phyloP scores from a whole-genome alignment of 1,284 basidiomycete species.

The Leccinum huronense region DNA sequence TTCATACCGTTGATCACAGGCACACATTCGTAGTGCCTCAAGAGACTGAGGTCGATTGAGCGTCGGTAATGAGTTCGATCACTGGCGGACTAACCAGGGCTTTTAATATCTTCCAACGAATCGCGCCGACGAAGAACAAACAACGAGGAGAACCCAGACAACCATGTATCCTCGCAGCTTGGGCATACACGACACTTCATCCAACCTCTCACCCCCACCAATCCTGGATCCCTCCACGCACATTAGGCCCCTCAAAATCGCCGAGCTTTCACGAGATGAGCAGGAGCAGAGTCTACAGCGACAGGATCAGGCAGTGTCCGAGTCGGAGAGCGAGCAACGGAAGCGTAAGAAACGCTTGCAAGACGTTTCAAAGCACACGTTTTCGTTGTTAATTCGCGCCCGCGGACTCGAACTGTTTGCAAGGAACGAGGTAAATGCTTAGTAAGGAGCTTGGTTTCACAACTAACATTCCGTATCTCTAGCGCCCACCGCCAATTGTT shows the following conservation, averaged over 20 bases:
- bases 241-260: constrained; percentile 48
- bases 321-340: constrained; percentile 36
- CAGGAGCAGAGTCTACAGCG: constrained; percentile 27
- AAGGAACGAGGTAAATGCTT: constrained; percentile 69
- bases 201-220: constrained; percentile 45
- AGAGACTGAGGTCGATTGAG: constrained; percentile 30
- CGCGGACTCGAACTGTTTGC: constrained; percentile 84
- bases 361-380: constrained; percentile 87
- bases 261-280: constrained; percentile 21
- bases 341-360: constrained; percentile 45
- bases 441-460: not conserved
- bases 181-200: constrained; percentile 24
- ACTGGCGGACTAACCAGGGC: constrained; percentile 48
- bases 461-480: constrained; percentile 5
- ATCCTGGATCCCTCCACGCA: constrained; percentile 79
- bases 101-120: constrained; percentile 36
- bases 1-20: constrained; percentile 20
- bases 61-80: constrained; percentile 51
- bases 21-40: constrained; percentile 15
- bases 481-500: constrained; percentile 82
- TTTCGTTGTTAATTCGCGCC: constrained; percentile 91
- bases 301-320: constrained; percentile 19
- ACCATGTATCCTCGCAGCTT: constrained; percentile 6
- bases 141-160: constrained; percentile 8
- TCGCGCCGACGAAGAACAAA: constrained; percentile 12